phyloP scores from a whole-genome alignment of 495 filamentous ascomycete species.

The Filosporella fistucella region DNA sequence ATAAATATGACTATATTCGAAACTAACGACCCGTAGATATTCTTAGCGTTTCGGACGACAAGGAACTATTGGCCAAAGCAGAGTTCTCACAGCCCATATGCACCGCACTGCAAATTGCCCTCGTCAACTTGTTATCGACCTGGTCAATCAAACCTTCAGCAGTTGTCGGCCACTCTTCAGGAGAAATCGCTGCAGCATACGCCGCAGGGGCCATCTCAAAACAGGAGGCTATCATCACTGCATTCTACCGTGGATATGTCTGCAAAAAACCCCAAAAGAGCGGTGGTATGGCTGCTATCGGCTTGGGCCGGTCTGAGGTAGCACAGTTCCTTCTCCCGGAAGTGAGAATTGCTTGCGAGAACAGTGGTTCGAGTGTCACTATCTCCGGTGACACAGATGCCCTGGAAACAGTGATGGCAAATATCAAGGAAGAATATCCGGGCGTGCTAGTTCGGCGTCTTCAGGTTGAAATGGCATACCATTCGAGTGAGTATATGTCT shows the following conservation, averaged over 20 bases:
- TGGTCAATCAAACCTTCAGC: slow-evolving; percentile 49
- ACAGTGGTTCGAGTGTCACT: slow-evolving; percentile 54
- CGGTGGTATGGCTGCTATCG: slow-evolving; percentile 50
- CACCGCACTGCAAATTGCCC: slow-evolving; percentile 45
- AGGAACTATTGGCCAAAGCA: slow-evolving; percentile 27
- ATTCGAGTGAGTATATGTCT: slow-evolving; percentile 31
- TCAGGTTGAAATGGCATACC: slow-evolving; percentile 46
- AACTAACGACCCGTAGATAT: background rate
- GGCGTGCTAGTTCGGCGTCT: slow-evolving; percentile 44
- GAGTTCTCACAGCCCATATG: slow-evolving; percentile 49
- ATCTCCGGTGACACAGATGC: slow-evolving; percentile 48
- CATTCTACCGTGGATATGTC: slow-evolving; percentile 36
- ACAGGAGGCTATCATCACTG: slow-evolving; percentile 46
- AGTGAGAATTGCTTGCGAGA: slow-evolving; percentile 42
- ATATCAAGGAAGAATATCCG: slow-evolving; percentile 33
- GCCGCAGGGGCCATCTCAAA: slow-evolving; percentile 44
- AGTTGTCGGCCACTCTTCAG: slow-evolving; percentile 58
- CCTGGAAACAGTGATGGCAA: slow-evolving; percentile 38
- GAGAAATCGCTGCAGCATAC: slow-evolving; percentile 56
- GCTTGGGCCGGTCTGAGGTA: slow-evolving; percentile 37
- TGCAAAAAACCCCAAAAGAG: background rate
- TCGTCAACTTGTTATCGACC: slow-evolving; percentile 46
- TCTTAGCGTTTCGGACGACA: slow-evolving; percentile 12
- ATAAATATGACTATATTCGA: no score
- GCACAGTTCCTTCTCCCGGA: slow-evolving; percentile 27